Conservation (phyloP, 2,329 filamentous ascomycete genomes). For the Fusarium avenaceum region DNA sequence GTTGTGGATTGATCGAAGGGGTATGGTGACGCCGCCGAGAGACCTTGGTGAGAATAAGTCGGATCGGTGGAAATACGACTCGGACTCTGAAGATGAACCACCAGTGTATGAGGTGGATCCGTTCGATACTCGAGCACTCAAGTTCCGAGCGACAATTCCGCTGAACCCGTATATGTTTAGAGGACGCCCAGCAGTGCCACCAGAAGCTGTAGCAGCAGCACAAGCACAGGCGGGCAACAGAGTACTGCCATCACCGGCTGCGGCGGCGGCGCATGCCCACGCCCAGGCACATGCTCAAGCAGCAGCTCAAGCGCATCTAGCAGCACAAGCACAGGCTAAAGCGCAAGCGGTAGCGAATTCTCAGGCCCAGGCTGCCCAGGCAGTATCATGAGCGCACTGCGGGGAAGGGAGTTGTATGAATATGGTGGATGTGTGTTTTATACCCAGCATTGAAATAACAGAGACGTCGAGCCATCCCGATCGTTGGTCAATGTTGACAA, state of each 20-base stretch:
- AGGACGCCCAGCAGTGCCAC: conserved; percentile 53
- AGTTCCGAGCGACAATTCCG: conserved; percentile 72
- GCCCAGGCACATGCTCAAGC: conserved; percentile 48
- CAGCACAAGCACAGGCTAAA: conserved; percentile 45
- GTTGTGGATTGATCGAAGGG: conserved; percentile 88
- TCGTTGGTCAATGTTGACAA: conserved; percentile 24
- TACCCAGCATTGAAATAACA: conserved; percentile 45
- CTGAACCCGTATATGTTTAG: conserved; percentile 60
- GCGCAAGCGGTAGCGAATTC: conserved; percentile 41
- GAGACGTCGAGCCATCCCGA: conserved; percentile 10
- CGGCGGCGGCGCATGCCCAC: conserved; percentile 47
- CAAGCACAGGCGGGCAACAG: conserved; percentile 45
- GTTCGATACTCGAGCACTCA: conserved; percentile 70
- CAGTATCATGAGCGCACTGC: conserved; percentile 25
- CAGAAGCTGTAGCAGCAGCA: conserved; percentile 47
- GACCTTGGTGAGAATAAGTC: conserved; percentile 60
- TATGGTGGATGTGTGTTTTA: conserved; percentile 47
- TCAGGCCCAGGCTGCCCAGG: conserved; percentile 40
- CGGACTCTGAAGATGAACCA: conserved; percentile 85
- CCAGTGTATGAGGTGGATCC: conserved; percentile 82
- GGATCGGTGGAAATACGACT: conserved; percentile 89
- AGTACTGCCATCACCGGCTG: conserved; percentile 47
- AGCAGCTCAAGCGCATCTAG: conserved; percentile 49
- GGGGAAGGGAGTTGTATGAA: conserved; percentile 44
- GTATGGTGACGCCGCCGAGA: conserved; percentile 66